Percentiles rank a stretch among this genome's conserved stretches.
Evolutionary conservation across 2,329 filamentous ascomycete species (phyloP).

Genomic region (Ascochyta clinopodiicola): DNA sequence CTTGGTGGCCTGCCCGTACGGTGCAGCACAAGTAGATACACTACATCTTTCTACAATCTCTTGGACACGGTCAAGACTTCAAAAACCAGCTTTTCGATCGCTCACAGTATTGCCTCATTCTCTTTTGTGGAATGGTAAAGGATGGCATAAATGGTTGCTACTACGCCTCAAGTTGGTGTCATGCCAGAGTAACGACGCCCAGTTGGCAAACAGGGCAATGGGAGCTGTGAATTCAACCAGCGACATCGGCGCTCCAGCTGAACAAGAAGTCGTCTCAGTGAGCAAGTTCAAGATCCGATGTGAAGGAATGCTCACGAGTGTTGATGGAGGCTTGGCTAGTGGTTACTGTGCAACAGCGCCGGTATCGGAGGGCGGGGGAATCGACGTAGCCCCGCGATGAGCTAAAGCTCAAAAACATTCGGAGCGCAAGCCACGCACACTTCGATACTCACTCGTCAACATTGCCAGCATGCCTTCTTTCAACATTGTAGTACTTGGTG

Average conservation of each 20-base stretch:
- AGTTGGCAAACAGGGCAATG: too few relatives aligned
- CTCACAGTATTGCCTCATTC: not conserved
- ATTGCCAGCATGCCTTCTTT: constrained; percentile 45
- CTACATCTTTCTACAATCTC: not conserved
- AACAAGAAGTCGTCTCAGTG: too few relatives aligned
- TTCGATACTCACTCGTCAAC: constrained; percentile 4
- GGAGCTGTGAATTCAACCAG: not conserved
- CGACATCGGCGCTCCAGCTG: not conserved
- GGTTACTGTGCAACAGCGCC: not conserved
- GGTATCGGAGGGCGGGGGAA: constrained; percentile 11
- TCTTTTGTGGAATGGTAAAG: too few relatives aligned
- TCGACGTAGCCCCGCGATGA: constrained; percentile 8
- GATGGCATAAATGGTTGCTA: too few relatives aligned
- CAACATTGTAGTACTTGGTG: constrained; percentile 52
- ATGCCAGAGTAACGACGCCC: too few relatives aligned
- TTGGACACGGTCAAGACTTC: not conserved
- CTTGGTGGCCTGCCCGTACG: not conserved
- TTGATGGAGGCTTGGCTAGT: not conserved
- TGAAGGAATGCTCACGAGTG: not conserved
- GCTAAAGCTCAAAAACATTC: constrained; percentile 14
- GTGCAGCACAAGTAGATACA: not conserved
- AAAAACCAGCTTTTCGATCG: not conserved
- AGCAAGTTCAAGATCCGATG: not conserved
- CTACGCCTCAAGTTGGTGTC: too few relatives aligned
- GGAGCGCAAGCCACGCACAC: not conserved